These are phyloP conservation scores for Verticillium dahliae DNA, from an alignment of 2,329 filamentous ascomycete species.

Conservation along the genomic window DNA sequence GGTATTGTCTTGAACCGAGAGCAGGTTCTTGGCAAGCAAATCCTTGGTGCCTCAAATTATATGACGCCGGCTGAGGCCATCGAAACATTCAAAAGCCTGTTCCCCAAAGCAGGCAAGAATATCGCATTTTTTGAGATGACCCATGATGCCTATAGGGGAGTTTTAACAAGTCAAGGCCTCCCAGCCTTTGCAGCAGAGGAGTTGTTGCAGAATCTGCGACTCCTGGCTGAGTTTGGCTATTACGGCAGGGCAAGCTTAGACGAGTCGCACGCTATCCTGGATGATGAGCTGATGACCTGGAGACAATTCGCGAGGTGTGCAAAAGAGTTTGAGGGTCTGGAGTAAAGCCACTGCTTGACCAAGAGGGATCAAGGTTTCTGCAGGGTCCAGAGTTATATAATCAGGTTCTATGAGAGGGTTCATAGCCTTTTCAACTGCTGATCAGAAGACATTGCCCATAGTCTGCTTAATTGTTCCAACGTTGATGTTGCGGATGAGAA, in stretches of 20 bases:
- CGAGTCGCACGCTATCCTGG: slow-evolving; percentile 23
- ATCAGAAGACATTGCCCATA: slow-evolving; percentile 44
- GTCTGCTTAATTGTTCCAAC: slow-evolving; percentile 39
- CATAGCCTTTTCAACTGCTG: not conserved
- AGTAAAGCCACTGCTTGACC: not conserved
- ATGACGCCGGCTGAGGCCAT: slow-evolving; percentile 22
- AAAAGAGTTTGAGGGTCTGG: slow-evolving; percentile 17
- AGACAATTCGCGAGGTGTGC: slow-evolving; percentile 27
- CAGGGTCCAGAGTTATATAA: too few species aligned
- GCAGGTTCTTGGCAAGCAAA: slow-evolving; percentile 20
- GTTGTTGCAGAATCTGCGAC: slow-evolving; percentile 32
- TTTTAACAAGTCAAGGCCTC: not conserved
- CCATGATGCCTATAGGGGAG: slow-evolving; percentile 20
- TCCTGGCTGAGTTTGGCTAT: slow-evolving; percentile 34
- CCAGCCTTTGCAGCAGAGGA: slow-evolving; percentile 23
- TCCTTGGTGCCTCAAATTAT: slow-evolving; percentile 30
- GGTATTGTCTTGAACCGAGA: slow-evolving; percentile 17
- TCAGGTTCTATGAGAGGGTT: too few species aligned
- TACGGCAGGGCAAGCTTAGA: slow-evolving; percentile 26
- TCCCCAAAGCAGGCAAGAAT: slow-evolving; percentile 26
- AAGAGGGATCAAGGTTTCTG: too few species aligned
- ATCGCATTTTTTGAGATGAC: slow-evolving; percentile 21
- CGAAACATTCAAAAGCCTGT: slow-evolving; percentile 19
- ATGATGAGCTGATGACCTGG: slow-evolving; percentile 29
- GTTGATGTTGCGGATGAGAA: slow-evolving; percentile 41